Base-by-base conservation (phyloP, 2,329 filamentous ascomycete genomes). In the Orbilia javanica region DNA sequence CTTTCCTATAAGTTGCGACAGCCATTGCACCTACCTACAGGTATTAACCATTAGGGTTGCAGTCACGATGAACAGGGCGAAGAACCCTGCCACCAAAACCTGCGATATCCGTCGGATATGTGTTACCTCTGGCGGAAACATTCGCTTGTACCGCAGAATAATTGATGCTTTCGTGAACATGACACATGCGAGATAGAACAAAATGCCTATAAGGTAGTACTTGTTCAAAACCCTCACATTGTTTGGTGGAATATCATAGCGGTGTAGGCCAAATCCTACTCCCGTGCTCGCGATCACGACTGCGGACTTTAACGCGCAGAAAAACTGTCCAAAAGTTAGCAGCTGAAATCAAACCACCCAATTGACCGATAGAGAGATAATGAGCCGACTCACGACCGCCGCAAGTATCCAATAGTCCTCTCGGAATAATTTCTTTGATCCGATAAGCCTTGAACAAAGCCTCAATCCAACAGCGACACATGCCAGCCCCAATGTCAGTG, bases 111-210 rank as follows among this genome's bases (percentile, higher is more conserved):
- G 53, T 22, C 65, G 65, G 8, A 69, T 48, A n/a, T 60, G 65
- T 13, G 65, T 69, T 4, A 69, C 52, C 20, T 69, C 65, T n/a
- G 65, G 65, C 3, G 65, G 65, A 7, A 69, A 69, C 67, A 71
- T 71, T 1, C 67, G 22, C 15, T 55, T 36, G 15, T 71, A 71
- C 3, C 67, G 53, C 15, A 71, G 42, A 20, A 63, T 71, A 27
- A 63, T 71, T 13, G 67, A 71, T 1, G 36, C 55, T 31, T 63
- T 71, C 5, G 67, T 71, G 27, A 71, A 71, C 39, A 63, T 63
- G 1, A 53, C 55, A 20, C 67, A 63, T 7, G 67, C 55, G 4
- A 71, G 42, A 22, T 71, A 63, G 22, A 71, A 63, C 15, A 71
- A n/a, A 10, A 71, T 71, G 8, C 55, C 55, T 20, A 71, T 15